Percentiles rank a stretch among this genome's conserved stretches.
Conservation (phyloP, 192 early-diverging fungal genomes). For the Umbelopsis isabellina region DNA sequence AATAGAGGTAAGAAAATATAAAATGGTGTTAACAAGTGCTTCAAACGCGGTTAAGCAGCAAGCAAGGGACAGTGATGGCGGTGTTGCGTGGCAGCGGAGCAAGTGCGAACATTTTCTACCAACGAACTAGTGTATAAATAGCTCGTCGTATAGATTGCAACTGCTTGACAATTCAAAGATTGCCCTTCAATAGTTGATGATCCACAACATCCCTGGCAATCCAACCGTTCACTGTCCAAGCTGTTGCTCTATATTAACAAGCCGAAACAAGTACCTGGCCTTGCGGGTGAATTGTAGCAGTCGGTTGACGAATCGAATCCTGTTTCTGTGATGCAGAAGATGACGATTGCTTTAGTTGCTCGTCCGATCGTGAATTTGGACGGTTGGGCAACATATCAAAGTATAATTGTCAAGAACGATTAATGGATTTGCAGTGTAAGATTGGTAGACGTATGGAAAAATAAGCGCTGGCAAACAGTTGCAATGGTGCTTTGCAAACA, state of each 20-base stretch:
- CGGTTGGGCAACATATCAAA: conserved; percentile 6
- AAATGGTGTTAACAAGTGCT: neutral
- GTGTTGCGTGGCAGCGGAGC: too few species aligned
- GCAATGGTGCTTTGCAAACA: conserved; percentile 7
- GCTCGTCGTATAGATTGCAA: too few species aligned
- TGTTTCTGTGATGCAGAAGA: conserved; percentile 3
- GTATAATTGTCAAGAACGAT: neutral
- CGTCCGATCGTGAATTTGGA: conserved; percentile 12
- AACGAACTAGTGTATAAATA: too few species aligned
- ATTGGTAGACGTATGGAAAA: neutral
- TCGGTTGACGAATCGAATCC: conserved; percentile 21
- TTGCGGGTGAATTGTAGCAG: conserved; percentile 13
- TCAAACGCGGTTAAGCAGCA: too few species aligned
- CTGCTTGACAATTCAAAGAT: too few species aligned
- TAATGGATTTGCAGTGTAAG: neutral
- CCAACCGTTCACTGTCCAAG: neutral
- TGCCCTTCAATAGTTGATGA: too few species aligned
- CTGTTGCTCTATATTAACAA: neutral
- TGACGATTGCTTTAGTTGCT: conserved; percentile 2
- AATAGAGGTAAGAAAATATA: neutral
- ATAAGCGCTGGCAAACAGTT: neutral
- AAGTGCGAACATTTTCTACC: too few species aligned
- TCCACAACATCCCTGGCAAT: too few species aligned
- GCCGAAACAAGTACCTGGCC: conserved; percentile 20
- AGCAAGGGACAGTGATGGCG: too few species aligned